phyloP scores from a whole-genome alignment of 176 grass and related monocot species.

The Lolium perenne region DNA sequence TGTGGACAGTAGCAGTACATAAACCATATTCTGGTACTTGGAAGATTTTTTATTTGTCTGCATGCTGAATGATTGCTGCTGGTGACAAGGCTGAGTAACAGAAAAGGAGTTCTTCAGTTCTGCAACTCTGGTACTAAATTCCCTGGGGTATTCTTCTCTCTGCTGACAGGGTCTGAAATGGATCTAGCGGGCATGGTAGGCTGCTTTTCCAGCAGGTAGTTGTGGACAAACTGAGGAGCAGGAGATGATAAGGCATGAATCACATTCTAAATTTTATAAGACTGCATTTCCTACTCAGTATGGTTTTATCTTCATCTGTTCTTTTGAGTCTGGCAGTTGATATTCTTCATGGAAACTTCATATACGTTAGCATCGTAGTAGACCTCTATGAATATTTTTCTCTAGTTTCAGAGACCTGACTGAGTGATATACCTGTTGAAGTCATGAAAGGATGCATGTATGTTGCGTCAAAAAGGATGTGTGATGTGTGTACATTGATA shows the following conservation, averaged over 20 bases:
- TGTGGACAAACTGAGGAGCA: conserved; percentile 42
- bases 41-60: conserved; percentile 7
- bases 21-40: not conserved
- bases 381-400: not conserved
- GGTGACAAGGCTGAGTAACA: conserved; percentile 27
- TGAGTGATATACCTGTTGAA: no score
- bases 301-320: not conserved
- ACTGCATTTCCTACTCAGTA: not conserved
- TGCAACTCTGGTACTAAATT: conserved; percentile 10
- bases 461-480: conserved; percentile 9
- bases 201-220: conserved; percentile 16
- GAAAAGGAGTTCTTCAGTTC: conserved; percentile 29
- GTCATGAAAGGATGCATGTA: conserved; percentile 40
- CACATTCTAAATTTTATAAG: not conserved
- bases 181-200: conserved; percentile 11
- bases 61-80: conserved; percentile 32
- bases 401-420: not conserved
- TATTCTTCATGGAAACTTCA: not conserved
- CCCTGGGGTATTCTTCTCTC: conserved; percentile 7
- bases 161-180: conserved; percentile 38
- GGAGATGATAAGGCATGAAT: conserved; percentile 26
- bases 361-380: not conserved
- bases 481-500: conserved; percentile 18
- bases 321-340: not conserved
- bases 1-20: not conserved